These are phyloP conservation scores for Pythium scleroteichum DNA, from an alignment of 352 stramenopile species.

Conservation along the genomic window DNA sequence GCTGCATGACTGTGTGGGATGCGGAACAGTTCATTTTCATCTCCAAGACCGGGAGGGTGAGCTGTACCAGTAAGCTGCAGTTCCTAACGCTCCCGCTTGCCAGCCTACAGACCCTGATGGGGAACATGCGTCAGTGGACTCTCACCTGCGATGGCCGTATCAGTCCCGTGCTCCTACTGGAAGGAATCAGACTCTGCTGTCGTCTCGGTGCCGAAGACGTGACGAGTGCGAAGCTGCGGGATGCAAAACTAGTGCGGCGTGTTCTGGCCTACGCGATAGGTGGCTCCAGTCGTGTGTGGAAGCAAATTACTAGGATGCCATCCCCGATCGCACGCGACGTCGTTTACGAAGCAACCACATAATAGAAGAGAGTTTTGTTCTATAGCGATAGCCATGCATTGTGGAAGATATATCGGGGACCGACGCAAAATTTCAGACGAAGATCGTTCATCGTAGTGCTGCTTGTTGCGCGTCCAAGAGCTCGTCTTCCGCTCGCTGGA, in stretches of 20 bases:
- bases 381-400: not conserved
- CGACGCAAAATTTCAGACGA: too few relatives aligned
- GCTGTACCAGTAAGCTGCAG: slow-evolving; percentile 60
- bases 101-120: slow-evolving; percentile 58
- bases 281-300: slow-evolving; percentile 66
- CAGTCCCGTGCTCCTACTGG: slow-evolving; percentile 38
- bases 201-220: slow-evolving; percentile 41
- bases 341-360: slow-evolving; percentile 34
- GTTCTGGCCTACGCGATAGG: slow-evolving; percentile 63
- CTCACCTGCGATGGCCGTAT: slow-evolving; percentile 34
- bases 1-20: slow-evolving; percentile 86
- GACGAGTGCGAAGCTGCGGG: slow-evolving; percentile 2
- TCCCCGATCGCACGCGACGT: slow-evolving; percentile 45
- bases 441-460: not conserved
- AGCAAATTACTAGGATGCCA: slow-evolving; percentile 53
- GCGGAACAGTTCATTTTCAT: slow-evolving; percentile 78
- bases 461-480: not conserved
- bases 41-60: slow-evolving; percentile 43
- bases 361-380: too few relatives aligned
- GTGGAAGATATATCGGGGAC: slow-evolving; percentile 10
- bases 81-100: slow-evolving; percentile 63
- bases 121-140: slow-evolving; percentile 54
- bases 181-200: slow-evolving; percentile 56
- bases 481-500: not conserved
- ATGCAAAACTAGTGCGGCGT: slow-evolving; percentile 49